Evolutionary conservation across 345 rosid species (phyloP), one percentile per base, ranked within the genome.

Genomic region (Capsella bursapastoris): DNA sequence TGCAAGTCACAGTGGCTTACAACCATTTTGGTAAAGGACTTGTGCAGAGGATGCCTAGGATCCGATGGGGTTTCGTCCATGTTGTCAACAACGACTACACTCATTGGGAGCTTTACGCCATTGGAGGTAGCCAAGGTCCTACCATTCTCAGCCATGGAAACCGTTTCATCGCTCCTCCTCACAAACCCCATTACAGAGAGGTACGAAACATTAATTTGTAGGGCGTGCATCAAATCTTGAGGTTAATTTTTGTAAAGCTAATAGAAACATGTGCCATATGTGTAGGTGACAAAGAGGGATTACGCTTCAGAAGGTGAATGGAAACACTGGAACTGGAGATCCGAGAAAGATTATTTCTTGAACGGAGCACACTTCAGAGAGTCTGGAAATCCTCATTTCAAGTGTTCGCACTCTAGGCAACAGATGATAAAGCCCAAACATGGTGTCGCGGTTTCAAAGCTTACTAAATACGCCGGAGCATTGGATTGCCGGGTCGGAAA

Each of bases 21-120:
- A 90, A 84, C 78, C 96, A 90, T 60, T 90, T 90, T 34, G 96
- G 96, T 0, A 84, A 76, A 61, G 92, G 90, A 57, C 72, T 90
- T 68, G 85, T 88, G 16, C 96, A 90, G 76, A 88, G 96, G 53
- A 90, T 90, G 96, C 96, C 96, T 0, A 85, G 96, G 64, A 78
- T 87, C 64, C 81, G 96, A 49, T 85, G 82, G 80, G 96, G 92
- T 22, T 88, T 90, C 80, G 72, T 86, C 48, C 96, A 88, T 68
- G 93, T 90, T 7, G 96, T 88, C 8, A 90, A 90, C 71, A 88
- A 90, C 78, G 93, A 90, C 65, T 90, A 88, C 75, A 82, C 91
- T 56, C 91, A 90, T 13, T 90, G 96, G 96, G 71, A 70, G 34
- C 86, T 86, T 84, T 90, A 90, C 48, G 96, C 92, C 3, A 86